Evolutionary conservation across 163 green algal genomes (phyloP).

Genomic region (Trebouxiophyceae sp.): DNA sequence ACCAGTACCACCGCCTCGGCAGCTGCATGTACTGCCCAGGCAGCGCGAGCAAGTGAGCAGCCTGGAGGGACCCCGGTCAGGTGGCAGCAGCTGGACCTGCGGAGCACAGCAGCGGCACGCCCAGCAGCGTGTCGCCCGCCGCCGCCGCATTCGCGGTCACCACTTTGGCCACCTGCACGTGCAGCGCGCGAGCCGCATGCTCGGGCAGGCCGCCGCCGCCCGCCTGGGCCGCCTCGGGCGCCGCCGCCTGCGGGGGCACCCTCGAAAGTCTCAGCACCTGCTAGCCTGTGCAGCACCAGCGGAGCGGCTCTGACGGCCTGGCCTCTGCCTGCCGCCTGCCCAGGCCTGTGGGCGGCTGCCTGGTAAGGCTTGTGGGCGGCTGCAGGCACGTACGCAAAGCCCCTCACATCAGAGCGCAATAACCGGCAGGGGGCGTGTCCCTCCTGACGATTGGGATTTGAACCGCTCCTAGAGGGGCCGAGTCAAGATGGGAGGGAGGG

Average conservation of each 20-base stretch:
- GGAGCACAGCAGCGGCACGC: slow-evolving; percentile 69
- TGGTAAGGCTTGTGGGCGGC: no score
- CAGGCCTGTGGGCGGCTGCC: no score
- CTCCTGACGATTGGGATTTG: no score
- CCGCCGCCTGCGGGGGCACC: slow-evolving; percentile 7
- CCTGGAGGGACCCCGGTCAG: neutral
- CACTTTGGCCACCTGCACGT: slow-evolving; percentile 54
- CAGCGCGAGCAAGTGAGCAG: neutral
- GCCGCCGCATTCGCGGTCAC: slow-evolving; percentile 66
- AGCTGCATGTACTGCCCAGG: neutral
- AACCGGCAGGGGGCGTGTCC: no score
- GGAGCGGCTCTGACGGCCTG: no score
- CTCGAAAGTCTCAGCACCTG: neutral
- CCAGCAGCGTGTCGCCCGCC: slow-evolving; percentile 68
- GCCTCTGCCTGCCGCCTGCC: no score
- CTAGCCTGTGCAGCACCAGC: slow-evolving; percentile 3
- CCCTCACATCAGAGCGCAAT: no score
- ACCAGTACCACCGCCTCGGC: neutral
- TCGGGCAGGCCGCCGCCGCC: slow-evolving; percentile 6
- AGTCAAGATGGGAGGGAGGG: no score
- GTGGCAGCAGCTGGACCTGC: slow-evolving; percentile 18
- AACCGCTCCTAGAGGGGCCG: no score
- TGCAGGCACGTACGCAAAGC: no score
- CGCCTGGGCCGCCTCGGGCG: neutral
- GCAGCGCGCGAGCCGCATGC: slow-evolving; percentile 16